Base-by-base conservation (phyloP, 208 protist genomes). In the Endotrypanum monterogeii region DNA sequence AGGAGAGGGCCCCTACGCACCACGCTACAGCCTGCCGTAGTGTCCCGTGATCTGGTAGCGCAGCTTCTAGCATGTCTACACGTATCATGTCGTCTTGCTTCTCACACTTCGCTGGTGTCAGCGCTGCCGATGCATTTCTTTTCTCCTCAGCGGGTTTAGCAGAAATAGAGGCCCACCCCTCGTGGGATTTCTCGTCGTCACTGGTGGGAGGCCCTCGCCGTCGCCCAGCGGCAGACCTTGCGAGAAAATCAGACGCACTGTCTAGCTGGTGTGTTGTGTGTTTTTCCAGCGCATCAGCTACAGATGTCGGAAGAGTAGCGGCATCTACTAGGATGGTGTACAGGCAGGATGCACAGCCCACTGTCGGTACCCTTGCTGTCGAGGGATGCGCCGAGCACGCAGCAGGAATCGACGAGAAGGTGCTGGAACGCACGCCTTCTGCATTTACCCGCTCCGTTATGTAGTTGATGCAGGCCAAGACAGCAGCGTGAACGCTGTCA, bases 41-140 rank as follows among this genome's bases (percentile, higher is more conserved):
- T 16, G 80, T 71, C 30, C 79, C 79, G 56, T 69, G 63, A 52
- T 83, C 79, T 12, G 74, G 68, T 18, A 83, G 69, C 32, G 68
- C 67, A 3, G 48, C 67, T 28, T 87, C 83, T 5, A 78, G n/a
- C 37, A 56, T 44, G 37, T 78, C 71, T 12, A 41, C 62, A 20
- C 54, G 55, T 32, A 68, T 35, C 23, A 44, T 51, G 62, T 50
- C 62, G 20, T 54, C 62, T 25, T 66, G 51, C 23, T 28, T 54
- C 20, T n/a, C 28, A 50, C 32, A 39, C 54, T 20, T 41, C 52
- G 16, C 32, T 46, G 16, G 18, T 6, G 3, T n/a, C 23, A 30
- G n/a, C 11, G 14, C 69, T n/a, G 65, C 35, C 25, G 50, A 14
- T 32, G 37, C 35, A 11, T 72, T 56, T 23, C 14, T 12, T 11